Evolutionary conservation across 1,139 yeast species (phyloP), one percentile per base, ranked within the genome.

Genomic region (Arxiozyma slooffiae): DNA sequence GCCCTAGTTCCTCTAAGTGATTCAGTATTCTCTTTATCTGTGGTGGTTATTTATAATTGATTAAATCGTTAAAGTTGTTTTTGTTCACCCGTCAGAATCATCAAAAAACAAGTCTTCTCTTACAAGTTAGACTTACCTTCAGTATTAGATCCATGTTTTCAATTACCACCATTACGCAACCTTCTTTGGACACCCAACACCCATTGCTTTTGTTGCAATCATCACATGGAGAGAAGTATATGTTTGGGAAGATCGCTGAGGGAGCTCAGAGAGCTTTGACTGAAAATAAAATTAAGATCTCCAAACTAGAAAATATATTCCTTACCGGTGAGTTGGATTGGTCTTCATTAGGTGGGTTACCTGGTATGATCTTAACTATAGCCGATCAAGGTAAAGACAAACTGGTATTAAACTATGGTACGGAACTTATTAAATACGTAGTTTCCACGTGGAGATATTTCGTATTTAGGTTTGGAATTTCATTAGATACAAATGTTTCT

Each of bases 361-460:
- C 97, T 0, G 98, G 98, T 0, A 70, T 88, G 58, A 79, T 90
- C 49, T 70, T 92, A 50, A 88, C 97, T 0, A 73, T 85, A n/a
- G 82, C 89, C 50, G 97, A 88, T 59, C 85, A 87, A 54, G 90
- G 90, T 1, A 76, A 78, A 50, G 76, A 76, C 46, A 67, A 73
- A 7, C 56, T 80, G 30, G 64, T 64, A 7, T 56, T 83, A 1
- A 70, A 67, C 50, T 75, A 79, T 47, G 81, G 80, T 22, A 71
- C 64, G 52, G 66, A 60, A 44, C 38, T 45, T 16, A 59, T 81
- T 30, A 72, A 76, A 43, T 84, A 79, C 66, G 73, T 79, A 46
- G 78, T 82, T 20, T 77, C 89, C 4, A 79, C 92, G 0, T 89
- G 97, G 96, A 74, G 96, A 57, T 81, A 81, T 55, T 90, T 90